Percentiles rank a stretch among this genome's conserved stretches.
These are phyloP conservation scores for Trypanosoma conorhini DNA, from an alignment of 208 protist genomes.

Conservation along the genomic window DNA sequence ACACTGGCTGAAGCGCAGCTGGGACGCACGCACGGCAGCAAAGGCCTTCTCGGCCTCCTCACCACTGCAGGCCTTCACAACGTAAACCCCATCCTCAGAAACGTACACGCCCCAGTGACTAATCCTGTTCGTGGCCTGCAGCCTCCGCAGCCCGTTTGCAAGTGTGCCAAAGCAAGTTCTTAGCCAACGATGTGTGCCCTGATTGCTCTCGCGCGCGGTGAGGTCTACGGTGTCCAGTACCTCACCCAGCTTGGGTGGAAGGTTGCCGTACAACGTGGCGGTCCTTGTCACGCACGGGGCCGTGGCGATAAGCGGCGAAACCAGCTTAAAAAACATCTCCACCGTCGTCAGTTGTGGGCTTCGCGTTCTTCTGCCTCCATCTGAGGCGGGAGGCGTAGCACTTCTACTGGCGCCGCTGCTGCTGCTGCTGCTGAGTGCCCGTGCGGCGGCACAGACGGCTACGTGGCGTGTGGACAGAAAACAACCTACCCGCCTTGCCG, in stretches of 20 bases:
- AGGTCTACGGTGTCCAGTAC: background rate
- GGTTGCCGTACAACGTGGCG: slow-evolving; percentile 5
- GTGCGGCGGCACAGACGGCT: background rate
- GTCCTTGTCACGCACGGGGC: slow-evolving; percentile 27
- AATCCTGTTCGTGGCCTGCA: slow-evolving; percentile 18
- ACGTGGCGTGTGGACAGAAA: background rate
- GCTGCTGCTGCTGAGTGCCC: background rate
- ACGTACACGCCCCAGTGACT: slow-evolving; percentile 40
- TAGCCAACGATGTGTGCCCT: slow-evolving; percentile 22
- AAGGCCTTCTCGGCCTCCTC: slow-evolving; percentile 34
- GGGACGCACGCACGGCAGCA: background rate
- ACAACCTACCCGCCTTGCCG: background rate
- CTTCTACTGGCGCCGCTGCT: background rate
- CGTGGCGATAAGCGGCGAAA: slow-evolving; percentile 15
- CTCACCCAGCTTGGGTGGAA: slow-evolving; percentile 5
- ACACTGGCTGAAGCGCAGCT: background rate
- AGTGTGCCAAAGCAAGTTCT: slow-evolving; percentile 29
- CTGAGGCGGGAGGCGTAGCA: background rate
- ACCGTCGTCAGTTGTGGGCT: background rate
- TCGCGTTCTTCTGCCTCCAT: too few relatives aligned
- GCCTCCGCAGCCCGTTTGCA: slow-evolving; percentile 8
- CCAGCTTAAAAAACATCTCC: slow-evolving; percentile 20
- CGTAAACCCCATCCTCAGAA: slow-evolving; percentile 27
- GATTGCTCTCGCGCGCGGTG: background rate
- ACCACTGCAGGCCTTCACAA: slow-evolving; percentile 32